Base-by-base conservation (phyloP, 2,329 filamentous ascomycete genomes). In the Diaporthe sp. region DNA sequence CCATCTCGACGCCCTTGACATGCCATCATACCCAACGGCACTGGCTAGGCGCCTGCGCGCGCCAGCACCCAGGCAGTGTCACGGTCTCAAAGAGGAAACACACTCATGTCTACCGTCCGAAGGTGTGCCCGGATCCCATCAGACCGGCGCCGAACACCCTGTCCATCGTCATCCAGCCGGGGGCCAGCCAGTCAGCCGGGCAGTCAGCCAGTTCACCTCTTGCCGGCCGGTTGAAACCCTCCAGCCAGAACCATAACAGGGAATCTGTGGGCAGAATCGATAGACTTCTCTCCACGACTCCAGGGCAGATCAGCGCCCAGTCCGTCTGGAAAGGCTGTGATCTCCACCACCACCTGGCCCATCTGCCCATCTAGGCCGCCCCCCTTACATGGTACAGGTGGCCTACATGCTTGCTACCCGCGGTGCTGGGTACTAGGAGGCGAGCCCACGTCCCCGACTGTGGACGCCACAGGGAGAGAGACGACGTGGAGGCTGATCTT, bases 81-180 rank as follows among this genome's bases (percentile, higher is more conserved):
- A 53, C 53, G 34, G 65, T 53, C 65, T 53, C 65, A 13, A 68
- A 39, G 8, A 22, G 65, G 65, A 68, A 68, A 68, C 65, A 53
- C 46, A n/a, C 22, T 68, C 22, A 53, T 25, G 15, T 51, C 65
- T 68, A 25, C 49, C 65, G 65, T 68, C 46, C 65, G 46, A 34
- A 68, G 65, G 46, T 53, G 46, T 53, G 31, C n/a, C 65, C 65
- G 65, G 65, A 42, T 53, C 46, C 65, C 65, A 39, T 17, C 65
- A 55, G 34, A 28, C 65, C 65, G 65, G 65, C 65, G 65, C 65
- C 65, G 65, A 55, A 34, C 34, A 25, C 22, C 65, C 65, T 69
- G 31, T 65, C 62, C 46, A 39, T 8, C 62, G 19, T 28, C 46
- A n/a, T 69, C 46, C 34, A 39, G 49, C 46, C 31, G 42, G 17